A percentile compares a stretch with the other conserved stretches of the same genome.
Conservation (phyloP, 2,329 filamentous ascomycete genomes). For the Rhexocercosporidium sp. region DNA sequence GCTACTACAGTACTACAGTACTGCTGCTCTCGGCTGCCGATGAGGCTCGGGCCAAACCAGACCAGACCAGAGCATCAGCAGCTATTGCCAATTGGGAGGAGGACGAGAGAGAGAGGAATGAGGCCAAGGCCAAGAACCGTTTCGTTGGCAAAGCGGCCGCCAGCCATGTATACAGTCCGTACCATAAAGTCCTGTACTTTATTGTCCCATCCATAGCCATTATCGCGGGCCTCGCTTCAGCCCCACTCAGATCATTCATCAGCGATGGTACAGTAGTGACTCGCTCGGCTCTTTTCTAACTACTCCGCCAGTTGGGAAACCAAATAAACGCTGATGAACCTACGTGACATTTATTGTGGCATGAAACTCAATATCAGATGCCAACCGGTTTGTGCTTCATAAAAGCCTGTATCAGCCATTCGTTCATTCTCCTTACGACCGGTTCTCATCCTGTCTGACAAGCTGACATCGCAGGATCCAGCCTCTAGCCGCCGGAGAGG, state of each 20-base stretch:
- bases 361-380: not conserved
- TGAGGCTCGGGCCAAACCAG: not conserved
- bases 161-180: no score
- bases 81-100: no score
- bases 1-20: no score
- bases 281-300: no score
- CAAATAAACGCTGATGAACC: not conserved
- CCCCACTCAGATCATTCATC: not conserved
- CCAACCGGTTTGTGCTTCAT: not conserved
- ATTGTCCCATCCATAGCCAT: no score
- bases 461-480: not conserved
- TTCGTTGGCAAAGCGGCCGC: slow-evolving; percentile 1
- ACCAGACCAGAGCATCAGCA: not conserved
- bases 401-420: not conserved
- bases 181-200: no score
- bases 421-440: no score
- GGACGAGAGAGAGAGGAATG: no score
- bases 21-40: not conserved
- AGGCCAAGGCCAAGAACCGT: no score
- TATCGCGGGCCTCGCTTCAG: no score
- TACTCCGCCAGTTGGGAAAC: no score
- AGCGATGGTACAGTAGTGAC: not conserved
- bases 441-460: not conserved
- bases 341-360: not conserved
- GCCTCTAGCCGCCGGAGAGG: slow-evolving; percentile 7